These are phyloP conservation scores for Neckera pumila DNA, from an alignment of 225 moss, liverwort and hornwort species.

Conservation along the genomic window DNA sequence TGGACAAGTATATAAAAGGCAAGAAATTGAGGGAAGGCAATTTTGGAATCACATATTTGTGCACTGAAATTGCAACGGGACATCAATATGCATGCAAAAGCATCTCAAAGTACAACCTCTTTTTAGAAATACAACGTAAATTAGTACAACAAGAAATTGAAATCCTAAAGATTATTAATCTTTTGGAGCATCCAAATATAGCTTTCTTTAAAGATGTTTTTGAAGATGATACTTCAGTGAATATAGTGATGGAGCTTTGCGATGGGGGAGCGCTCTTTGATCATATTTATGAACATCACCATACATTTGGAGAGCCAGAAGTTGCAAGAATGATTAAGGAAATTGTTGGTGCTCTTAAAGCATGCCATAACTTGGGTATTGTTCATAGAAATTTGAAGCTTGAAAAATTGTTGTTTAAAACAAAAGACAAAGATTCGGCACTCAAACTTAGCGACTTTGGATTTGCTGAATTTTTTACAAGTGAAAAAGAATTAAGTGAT, in stretches of 20 bases:
- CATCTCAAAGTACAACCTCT: not conserved
- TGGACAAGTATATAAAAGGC: not conserved
- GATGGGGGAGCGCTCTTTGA: not conserved
- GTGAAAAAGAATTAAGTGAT: no score
- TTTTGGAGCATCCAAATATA: not conserved
- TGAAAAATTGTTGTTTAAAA: not conserved
- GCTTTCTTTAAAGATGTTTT: not conserved
- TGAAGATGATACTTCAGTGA: not conserved
- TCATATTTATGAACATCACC: not conserved
- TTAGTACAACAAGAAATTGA: not conserved
- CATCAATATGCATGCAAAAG: not conserved
- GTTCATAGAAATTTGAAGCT: not conserved
- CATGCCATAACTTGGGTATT: not conserved
- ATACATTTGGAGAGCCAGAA: not conserved
- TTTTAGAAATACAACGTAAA: fast-evolving
- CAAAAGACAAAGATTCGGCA: not conserved
- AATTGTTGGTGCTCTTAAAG: not conserved
- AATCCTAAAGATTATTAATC: not conserved
- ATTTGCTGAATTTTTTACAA: not conserved
- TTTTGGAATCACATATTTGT: not conserved
- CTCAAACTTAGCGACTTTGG: not conserved
- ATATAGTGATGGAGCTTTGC: not conserved
- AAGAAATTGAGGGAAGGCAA: not conserved
- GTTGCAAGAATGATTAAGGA: not conserved
- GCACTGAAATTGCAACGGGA: not conserved